These are phyloP conservation scores for Chenopodium suecicum DNA, from an alignment of 148 eudicot genomes.

Conservation along the genomic window DNA sequence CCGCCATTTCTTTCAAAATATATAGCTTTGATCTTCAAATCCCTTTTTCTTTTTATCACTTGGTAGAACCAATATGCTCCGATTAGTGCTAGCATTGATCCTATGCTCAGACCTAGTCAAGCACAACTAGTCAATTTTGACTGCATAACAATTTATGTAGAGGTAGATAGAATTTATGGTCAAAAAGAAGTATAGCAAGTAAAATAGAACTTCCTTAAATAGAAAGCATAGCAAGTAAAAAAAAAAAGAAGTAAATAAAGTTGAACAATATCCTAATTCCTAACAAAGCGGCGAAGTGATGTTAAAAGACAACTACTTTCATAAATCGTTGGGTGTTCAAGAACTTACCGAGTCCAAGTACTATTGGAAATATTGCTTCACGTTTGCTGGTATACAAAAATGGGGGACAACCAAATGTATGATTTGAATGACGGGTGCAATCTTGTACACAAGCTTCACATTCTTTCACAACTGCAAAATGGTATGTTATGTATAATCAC, in stretches of 20 bases:
- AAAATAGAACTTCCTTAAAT: no score
- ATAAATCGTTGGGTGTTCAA: neutral
- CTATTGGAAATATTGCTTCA: neutral
- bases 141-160: no score
- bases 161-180: no score
- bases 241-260: no score
- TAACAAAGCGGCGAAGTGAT: no score
- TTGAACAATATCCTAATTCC: no score
- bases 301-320: no score
- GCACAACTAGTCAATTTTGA: neutral
- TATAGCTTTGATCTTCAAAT: neutral
- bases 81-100: neutral
- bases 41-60: neutral
- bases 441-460: constrained; percentile 9
- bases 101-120: neutral
- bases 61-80: neutral
- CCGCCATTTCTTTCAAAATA: neutral
- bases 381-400: neutral
- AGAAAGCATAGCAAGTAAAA: no score
- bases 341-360: constrained; percentile 16
- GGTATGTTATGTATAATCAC: neutral
- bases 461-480: neutral
- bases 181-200: no score
- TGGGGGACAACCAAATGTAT: constrained; percentile 10
- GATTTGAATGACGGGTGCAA: constrained; percentile 2